A percentile compares a stretch with the other conserved stretches of the same genome.
Evolutionary conservation across 176 grass and related monocot genomes (phyloP).

Genomic region (Oryza longistaminata): DNA sequence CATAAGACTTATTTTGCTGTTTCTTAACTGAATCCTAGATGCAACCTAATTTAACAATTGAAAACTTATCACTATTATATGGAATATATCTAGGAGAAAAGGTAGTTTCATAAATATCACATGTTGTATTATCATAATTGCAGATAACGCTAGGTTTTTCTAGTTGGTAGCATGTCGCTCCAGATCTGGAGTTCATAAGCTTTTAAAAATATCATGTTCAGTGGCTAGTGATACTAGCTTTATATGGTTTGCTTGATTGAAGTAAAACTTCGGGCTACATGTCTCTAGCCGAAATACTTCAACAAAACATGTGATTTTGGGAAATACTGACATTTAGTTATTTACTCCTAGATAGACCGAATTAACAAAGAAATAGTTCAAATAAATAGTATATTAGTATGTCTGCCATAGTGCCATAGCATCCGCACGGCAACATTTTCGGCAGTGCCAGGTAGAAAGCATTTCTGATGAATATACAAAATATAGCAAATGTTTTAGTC

Average conservation of each 20-base stretch:
- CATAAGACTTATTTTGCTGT: not conserved
- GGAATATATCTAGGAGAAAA: slow-evolving; percentile 4
- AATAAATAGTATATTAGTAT: not conserved
- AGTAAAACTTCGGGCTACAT: no score
- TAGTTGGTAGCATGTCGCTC: no score
- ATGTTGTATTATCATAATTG: no score
- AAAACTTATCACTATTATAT: not conserved
- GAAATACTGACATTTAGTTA: no score
- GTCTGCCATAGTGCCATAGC: not conserved
- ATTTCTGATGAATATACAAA: slow-evolving; percentile 10
- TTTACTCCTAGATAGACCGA: not conserved
- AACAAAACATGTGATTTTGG: no score
- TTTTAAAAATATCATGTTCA: no score
- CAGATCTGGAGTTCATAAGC: no score
- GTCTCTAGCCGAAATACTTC: no score
- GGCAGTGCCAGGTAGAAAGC: slow-evolving; percentile 5
- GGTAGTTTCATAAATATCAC: no score
- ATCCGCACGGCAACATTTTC: not conserved
- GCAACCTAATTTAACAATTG: not conserved
- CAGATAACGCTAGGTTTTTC: no score
- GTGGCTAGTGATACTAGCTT: no score
- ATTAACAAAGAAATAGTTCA: not conserved
- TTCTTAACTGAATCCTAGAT: not conserved
- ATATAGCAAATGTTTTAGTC: not conserved
- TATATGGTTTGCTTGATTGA: no score